A percentile compares a stretch with the other conserved stretches of the same genome.
These are phyloP conservation scores for Scleroderma citrinum DNA, from an alignment of 768 basidiomycete genomes.

Conservation along the genomic window DNA sequence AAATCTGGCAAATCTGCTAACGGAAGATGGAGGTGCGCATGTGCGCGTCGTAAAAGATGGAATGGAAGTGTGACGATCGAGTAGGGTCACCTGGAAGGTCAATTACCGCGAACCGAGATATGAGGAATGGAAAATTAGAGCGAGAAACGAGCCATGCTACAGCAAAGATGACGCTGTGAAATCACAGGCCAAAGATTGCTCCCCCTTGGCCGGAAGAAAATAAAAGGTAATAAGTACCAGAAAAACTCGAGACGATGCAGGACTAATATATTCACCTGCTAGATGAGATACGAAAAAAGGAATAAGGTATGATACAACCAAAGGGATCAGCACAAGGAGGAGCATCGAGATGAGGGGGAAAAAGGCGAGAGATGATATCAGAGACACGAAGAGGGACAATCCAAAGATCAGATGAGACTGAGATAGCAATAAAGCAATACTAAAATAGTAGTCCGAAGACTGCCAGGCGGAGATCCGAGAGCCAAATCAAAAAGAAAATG, in stretches of 20 bases:
- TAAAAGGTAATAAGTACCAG: constrained; percentile 31
- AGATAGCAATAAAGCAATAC: constrained; percentile 32
- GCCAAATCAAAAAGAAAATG: constrained; percentile 3
- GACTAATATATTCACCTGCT: constrained; percentile 30
- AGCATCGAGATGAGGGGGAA: constrained; percentile 14
- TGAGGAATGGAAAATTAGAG: constrained; percentile 11
- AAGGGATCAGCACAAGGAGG: constrained; percentile 30
- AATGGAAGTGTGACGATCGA: constrained; percentile 6
- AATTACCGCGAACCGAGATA: constrained; percentile 14
- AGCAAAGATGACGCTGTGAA: constrained; percentile 22
- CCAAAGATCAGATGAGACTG: constrained; percentile 19
- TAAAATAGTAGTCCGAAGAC: constrained; percentile 27
- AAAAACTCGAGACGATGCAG: constrained; percentile 11
- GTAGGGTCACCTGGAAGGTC: constrained; percentile 6
- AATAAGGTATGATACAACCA: constrained; percentile 27
- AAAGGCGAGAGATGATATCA: constrained; percentile 13
- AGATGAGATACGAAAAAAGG: constrained; percentile 11
- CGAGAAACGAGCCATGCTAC: constrained; percentile 31
- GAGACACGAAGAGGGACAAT: constrained; percentile 14
- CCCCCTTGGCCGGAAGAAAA: constrained; percentile 31
- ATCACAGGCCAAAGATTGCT: constrained; percentile 25
- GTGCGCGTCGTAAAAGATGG: constrained; percentile 10
- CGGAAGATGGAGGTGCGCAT: constrained; percentile 7
- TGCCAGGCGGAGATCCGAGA: constrained; percentile 22
- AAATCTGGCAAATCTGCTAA: constrained; percentile 29